These are phyloP conservation scores for Thecamonas trahens DNA, from an alignment of 78 protist species.

Conservation along the genomic window DNA sequence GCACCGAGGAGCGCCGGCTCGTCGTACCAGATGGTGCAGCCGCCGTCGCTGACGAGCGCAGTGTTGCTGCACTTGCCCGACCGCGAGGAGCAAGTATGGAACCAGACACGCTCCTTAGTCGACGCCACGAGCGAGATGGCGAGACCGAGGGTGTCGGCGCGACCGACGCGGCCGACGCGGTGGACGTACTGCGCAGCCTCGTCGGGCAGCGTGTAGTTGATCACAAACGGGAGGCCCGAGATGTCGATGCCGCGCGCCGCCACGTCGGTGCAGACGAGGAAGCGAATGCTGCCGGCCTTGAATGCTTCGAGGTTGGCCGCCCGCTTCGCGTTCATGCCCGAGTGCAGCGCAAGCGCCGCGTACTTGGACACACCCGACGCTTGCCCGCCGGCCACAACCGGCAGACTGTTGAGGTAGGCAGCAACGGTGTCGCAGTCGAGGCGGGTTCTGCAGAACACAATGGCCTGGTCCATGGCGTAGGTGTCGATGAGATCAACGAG, in stretches of 20 bases:
- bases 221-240: conserved; percentile 51
- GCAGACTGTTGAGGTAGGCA: conserved; percentile 29
- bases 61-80: conserved; percentile 45
- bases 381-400: conserved; percentile 19
- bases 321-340: conserved; percentile 19
- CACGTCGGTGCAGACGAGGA: conserved; percentile 75
- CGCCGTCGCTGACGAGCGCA: conserved; percentile 26
- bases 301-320: conserved; percentile 45
- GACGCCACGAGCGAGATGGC: conserved; percentile 62
- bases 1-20: conserved; percentile 21
- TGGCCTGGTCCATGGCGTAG: conserved; percentile 67
- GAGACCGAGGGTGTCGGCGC: conserved; percentile 77
- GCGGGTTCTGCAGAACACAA: conserved; percentile 75
- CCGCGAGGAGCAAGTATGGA: conserved; percentile 38
- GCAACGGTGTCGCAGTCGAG: conserved; percentile 69
- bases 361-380: background rate
- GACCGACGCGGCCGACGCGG: conserved; percentile 88
- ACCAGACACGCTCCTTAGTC: conserved; percentile 59
- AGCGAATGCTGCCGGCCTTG: conserved; percentile 60
- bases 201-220: conserved; percentile 70
- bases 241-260: conserved; percentile 75
- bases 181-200: conserved; percentile 76
- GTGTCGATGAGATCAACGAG: conserved; percentile 37
- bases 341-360: conserved; percentile 33
- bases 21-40: conserved; percentile 76